Conservation (phyloP, 768 basidiomycete species). For the Boletus tomentosulus region DNA sequence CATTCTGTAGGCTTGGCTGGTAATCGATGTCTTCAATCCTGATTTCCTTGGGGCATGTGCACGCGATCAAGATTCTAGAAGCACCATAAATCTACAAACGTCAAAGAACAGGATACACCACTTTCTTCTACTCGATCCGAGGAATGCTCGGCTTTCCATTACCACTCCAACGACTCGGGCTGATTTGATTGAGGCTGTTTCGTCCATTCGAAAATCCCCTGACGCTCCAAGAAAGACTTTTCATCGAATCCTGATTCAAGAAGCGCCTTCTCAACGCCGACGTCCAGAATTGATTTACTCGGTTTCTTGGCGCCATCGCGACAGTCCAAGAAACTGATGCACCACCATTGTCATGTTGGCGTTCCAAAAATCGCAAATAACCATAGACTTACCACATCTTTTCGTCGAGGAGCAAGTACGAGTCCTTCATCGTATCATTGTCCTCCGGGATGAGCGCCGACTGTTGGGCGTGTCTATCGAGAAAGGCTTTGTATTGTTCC, state of each 20-base stretch:
- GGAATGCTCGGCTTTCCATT: too few relatives aligned
- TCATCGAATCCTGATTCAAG: slow-evolving; percentile 15
- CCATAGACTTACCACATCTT: slow-evolving; percentile 27
- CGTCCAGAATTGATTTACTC: slow-evolving; percentile 10
- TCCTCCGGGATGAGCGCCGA: slow-evolving; percentile 33
- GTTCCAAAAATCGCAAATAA: background rate
- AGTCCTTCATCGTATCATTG: slow-evolving; percentile 37
- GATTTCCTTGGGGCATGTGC: background rate
- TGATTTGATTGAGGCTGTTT: background rate
- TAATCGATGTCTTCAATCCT: too few relatives aligned
- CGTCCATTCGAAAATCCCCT: slow-evolving; percentile 7
- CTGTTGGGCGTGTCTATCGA: slow-evolving; percentile 27
- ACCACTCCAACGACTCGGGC: slow-evolving; percentile 7
- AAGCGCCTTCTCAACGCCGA: slow-evolving; percentile 14
- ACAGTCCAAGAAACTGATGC: slow-evolving; percentile 30
- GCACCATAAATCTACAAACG: background rate
- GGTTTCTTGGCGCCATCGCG: slow-evolving; percentile 29
- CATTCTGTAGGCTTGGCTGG: background rate
- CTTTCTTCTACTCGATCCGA: too few relatives aligned
- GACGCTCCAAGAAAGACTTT: slow-evolving; percentile 6
- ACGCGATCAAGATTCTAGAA: background rate
- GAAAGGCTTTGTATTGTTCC: slow-evolving; percentile 33
- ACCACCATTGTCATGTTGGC: background rate
- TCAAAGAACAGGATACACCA: background rate
- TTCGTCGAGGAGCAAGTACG: slow-evolving; percentile 37